Evolutionary conservation across 2,329 filamentous ascomycete species (phyloP).

Genomic region (Neonectria neomacrospora): DNA sequence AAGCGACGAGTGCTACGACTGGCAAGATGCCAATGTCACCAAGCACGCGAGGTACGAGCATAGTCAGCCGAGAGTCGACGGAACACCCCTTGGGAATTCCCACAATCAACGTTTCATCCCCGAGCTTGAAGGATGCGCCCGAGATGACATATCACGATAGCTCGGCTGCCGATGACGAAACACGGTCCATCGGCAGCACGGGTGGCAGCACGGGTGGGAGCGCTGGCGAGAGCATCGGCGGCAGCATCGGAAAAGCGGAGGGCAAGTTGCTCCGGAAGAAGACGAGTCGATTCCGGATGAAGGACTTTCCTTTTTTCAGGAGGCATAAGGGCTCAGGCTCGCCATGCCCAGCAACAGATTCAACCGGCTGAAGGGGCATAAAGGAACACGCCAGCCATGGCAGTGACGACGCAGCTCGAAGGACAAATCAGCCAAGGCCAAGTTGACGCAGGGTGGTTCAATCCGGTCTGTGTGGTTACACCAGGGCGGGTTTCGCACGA

Average conservation of each 20-base stretch:
- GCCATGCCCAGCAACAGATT: constrained; percentile 49
- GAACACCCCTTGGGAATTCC: constrained; percentile 61
- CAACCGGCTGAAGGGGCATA: constrained; percentile 45
- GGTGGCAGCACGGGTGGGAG: constrained; percentile 50
- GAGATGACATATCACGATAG: constrained; percentile 42
- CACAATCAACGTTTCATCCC: constrained; percentile 52
- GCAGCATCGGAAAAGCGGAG: constrained; percentile 60
- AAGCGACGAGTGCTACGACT: constrained; percentile 71
- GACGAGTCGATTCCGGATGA: constrained; percentile 72
- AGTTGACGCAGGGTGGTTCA: constrained; percentile 5
- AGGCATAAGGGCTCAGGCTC: constrained; percentile 59
- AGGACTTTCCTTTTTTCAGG: constrained; percentile 67
- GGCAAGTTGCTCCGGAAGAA: constrained; percentile 68
- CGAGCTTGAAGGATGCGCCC: constrained; percentile 48
- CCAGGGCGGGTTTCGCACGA: constrained; percentile 21
- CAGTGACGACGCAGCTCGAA: neutral
- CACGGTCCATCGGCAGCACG: constrained; percentile 45
- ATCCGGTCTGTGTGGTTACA: constrained; percentile 21
- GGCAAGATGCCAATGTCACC: constrained; percentile 73
- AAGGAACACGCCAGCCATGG: constrained; percentile 30
- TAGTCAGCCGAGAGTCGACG: constrained; percentile 69
- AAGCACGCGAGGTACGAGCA: constrained; percentile 73
- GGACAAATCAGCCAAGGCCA: constrained; percentile 1
- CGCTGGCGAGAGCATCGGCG: constrained; percentile 48
- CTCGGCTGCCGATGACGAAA: constrained; percentile 44